Evolutionary conservation across 306 rosid species (phyloP).

Genomic region (Astragalus glycyphyllos): DNA sequence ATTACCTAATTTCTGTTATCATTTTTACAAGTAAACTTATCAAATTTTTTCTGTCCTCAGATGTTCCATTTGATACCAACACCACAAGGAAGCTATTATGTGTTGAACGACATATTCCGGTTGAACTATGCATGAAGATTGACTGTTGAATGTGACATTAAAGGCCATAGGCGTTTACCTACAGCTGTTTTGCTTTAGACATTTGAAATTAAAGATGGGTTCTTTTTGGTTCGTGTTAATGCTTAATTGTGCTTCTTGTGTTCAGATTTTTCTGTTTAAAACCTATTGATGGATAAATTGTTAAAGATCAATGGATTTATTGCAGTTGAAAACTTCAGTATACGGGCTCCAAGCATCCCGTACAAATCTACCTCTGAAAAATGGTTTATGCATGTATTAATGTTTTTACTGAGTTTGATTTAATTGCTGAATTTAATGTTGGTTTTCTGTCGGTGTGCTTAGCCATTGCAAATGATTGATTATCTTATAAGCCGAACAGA

Average conservation of each 20-base stretch:
- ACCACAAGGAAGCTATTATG: slow-evolving; percentile 85
- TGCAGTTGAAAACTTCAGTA: slow-evolving; percentile 46
- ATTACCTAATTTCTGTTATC: not conserved
- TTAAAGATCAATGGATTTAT: slow-evolving; percentile 36
- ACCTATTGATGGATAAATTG: slow-evolving; percentile 42
- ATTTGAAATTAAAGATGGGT: slow-evolving; percentile 45
- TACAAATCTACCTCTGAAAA: slow-evolving; percentile 9
- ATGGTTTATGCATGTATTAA: slow-evolving; percentile 1
- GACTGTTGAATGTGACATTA: slow-evolving; percentile 12
- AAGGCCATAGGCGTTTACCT: slow-evolving; percentile 41
- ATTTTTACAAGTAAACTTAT: slow-evolving; percentile 18
- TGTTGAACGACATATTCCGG: slow-evolving; percentile 90
- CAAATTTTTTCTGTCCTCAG: slow-evolving; percentile 53
- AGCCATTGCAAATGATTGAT: not conserved
- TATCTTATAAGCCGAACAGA: not conserved
- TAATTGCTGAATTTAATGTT: not conserved
- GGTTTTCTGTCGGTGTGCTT: slow-evolving; percentile 1
- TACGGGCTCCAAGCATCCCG: slow-evolving; percentile 1
- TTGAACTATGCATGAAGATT: slow-evolving; percentile 86
- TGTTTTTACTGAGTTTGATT: slow-evolving; percentile 9
- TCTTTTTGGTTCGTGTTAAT: slow-evolving; percentile 50
- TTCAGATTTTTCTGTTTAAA: slow-evolving; percentile 47
- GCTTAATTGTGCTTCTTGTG: slow-evolving; percentile 38
- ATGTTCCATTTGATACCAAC: slow-evolving; percentile 99
- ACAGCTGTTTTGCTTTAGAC: slow-evolving; percentile 46